Conservation (phyloP, 352 stramenopile genomes). For the Globisporangium lucens region DNA sequence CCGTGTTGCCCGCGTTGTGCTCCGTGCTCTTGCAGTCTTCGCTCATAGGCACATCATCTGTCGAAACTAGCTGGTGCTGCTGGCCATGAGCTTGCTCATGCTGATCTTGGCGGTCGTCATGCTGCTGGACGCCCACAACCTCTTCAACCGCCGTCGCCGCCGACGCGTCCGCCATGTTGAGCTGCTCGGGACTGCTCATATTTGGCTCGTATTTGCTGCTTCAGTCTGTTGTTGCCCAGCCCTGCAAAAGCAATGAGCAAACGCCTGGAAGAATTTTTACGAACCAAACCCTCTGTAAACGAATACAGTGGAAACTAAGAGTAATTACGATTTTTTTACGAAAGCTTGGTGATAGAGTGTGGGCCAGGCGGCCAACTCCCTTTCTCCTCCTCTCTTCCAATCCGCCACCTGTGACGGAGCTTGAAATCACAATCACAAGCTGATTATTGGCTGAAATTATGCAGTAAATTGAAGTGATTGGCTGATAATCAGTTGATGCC, state of each 20-base stretch:
- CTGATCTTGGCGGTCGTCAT: not conserved
- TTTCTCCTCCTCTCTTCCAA: constrained; percentile 9
- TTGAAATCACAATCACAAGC: not conserved
- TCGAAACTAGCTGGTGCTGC: not conserved
- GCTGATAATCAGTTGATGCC: not conserved
- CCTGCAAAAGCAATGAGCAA: not conserved
- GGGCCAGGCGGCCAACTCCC: not conserved
- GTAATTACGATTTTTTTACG: constrained; percentile 5
- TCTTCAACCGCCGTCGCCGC: not conserved
- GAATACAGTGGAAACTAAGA: not conserved
- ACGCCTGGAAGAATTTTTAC: not conserved
- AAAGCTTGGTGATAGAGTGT: not conserved
- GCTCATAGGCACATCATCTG: not conserved
- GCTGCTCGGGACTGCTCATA: constrained; percentile 5
- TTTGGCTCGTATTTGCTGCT: not conserved
- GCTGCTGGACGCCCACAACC: not conserved
- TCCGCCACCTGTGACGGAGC: constrained; percentile 4
- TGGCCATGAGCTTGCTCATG: not conserved
- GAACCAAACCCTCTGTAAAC: constrained; percentile 1
- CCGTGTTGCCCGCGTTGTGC: not conserved
- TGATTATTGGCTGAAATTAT: not conserved
- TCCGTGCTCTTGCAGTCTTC: not conserved
- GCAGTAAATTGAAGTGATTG: not conserved
- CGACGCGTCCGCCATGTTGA: constrained; percentile 3
- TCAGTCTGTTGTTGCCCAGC: not conserved